Evolutionary conservation across 371 early-diverging fungal genomes (phyloP), one percentile per base, ranked within the genome.

Genomic region (Fennellomyces sp.): DNA sequence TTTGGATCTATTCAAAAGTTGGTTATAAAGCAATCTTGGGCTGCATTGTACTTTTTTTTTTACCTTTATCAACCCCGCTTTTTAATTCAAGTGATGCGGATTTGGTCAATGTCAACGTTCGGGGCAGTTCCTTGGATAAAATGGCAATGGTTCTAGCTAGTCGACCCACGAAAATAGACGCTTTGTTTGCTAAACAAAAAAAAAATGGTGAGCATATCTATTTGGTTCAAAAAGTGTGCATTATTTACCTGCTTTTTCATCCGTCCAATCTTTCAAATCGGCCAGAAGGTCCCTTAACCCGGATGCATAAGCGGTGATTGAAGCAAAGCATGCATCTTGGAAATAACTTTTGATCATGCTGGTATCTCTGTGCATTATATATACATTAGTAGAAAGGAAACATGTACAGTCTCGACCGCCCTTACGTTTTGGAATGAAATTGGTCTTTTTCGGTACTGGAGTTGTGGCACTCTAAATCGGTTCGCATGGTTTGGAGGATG

Each of bases 41-140:
- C 5, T 54, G n/a, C 19, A 41, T 13, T 15, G n/a, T 10, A 41
- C 52, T 49, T 3, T 21, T 19, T 39, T 41, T 5, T 28, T 55
- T 68, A 73, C 77, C 71, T 64, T 70, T 67, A 49, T 67, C 65
- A 19, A 74, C 52, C 2, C 53, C 67, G 47, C 75, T 78, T 25
- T 48, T 59, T 39, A 78, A 38, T 55, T 68, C 72, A 45, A 74
- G 70, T 21, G 58, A 49, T 13, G 55, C 19, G 13, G 63, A 51
- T n/a, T 35, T 33, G 19, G 56, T 45, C 23, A 69, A 21, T 1
- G 64, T 60, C 12, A 80, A 38, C 13, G 66, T 38, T 1, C 60
- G 63, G 13, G 73, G 71, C 23, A 80, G 38, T 48, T 76, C 71
- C 21, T 70, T 70, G 3, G 80, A 76, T 11, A 62, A 45, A 12